These are phyloP conservation scores for Boletus sensibilis DNA, from an alignment of 768 basidiomycete species.

Conservation along the genomic window DNA sequence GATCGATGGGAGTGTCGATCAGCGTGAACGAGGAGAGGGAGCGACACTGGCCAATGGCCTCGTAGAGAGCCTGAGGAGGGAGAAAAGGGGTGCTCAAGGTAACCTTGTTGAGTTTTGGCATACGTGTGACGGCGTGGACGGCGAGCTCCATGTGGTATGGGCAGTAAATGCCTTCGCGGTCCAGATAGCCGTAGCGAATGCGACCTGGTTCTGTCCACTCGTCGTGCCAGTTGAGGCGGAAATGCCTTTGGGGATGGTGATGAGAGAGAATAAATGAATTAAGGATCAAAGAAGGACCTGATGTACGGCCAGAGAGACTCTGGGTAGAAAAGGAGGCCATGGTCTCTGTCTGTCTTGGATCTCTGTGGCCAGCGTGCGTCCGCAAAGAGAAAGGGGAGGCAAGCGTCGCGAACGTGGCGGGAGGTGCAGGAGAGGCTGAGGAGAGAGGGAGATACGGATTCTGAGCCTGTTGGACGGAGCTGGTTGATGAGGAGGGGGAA, in stretches of 20 bases:
- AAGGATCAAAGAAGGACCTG: conserved; percentile 17
- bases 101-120: conserved; percentile 32
- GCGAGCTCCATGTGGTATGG: conserved; percentile 28
- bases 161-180: conserved; percentile 34
- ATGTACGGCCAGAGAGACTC: conserved; percentile 31
- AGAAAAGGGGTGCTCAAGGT: conserved; percentile 34
- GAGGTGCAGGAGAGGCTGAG: conserved; percentile 26
- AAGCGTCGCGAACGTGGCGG: conserved; percentile 28
- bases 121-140: conserved; percentile 25
- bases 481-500: conserved; percentile 34
- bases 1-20: conserved; percentile 37
- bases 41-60: conserved; percentile 27
- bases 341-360: conserved; percentile 24
- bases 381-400: conserved; percentile 33
- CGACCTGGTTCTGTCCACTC: conserved; percentile 38
- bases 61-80: conserved; percentile 31
- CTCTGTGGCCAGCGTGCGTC: conserved; percentile 35
- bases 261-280: neutral
- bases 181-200: conserved; percentile 32
- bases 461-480: conserved; percentile 8
- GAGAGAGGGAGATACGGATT: conserved; percentile 15
- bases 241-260: conserved; percentile 22
- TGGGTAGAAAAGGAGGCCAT: conserved; percentile 31
- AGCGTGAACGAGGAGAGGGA: conserved; percentile 29
- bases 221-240: conserved; percentile 36